Conservation (phyloP, 2,329 filamentous ascomycete species). For the Eutypella sp. region DNA sequence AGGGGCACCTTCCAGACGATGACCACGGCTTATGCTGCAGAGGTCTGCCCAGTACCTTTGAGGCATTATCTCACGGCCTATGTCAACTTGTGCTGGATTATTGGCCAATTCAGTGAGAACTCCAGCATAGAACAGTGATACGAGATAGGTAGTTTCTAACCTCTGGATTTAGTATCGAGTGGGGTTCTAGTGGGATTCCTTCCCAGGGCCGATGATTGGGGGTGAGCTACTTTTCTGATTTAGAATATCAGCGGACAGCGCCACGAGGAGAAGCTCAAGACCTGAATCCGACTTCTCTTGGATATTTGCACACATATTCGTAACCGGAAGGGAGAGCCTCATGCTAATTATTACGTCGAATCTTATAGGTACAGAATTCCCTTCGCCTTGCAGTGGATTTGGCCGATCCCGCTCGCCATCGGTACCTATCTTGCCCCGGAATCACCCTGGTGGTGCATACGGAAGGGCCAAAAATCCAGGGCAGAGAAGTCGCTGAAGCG, state of each 20-base stretch:
- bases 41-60: constrained; percentile 24
- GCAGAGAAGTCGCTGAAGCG: constrained; percentile 21
- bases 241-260: not conserved
- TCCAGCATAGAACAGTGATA: not conserved
- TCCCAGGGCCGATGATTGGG: constrained; percentile 21
- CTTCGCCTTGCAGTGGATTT: constrained; percentile 25
- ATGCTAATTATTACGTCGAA: too few relatives aligned
- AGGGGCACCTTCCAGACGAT: constrained; percentile 26
- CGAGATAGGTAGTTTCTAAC: not conserved
- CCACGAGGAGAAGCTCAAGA: not conserved
- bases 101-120: constrained; percentile 30
- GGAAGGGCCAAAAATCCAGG: constrained; percentile 14
- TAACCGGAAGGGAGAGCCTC: too few relatives aligned
- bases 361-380: constrained; percentile 24
- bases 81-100: constrained; percentile 27
- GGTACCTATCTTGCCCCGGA: constrained; percentile 24
- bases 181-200: constrained; percentile 24
- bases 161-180: constrained; percentile 19
- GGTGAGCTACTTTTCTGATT: constrained; percentile 17
- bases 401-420: constrained; percentile 24
- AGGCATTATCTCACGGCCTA: constrained; percentile 24
- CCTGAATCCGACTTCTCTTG: too few relatives aligned
- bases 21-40: constrained; percentile 24
- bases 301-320: too few relatives aligned
- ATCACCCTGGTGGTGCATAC: constrained; percentile 26